Percentiles rank a stretch among this genome's conserved stretches.
phyloP scores from a whole-genome alignment of 257 asterid species.

The Salvia miltiorrhiza region DNA sequence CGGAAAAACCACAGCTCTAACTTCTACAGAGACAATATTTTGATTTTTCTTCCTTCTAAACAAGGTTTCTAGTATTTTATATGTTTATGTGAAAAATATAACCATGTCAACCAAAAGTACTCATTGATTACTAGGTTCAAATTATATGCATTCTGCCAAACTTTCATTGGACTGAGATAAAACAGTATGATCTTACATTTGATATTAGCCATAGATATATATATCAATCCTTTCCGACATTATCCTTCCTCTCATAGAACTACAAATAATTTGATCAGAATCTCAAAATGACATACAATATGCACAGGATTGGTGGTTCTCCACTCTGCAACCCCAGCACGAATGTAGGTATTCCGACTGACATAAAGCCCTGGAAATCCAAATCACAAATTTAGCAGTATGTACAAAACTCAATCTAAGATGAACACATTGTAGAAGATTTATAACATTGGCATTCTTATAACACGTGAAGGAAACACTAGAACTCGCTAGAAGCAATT shows the following conservation, averaged over 20 bases:
- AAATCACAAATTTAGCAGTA: conserved; percentile 20
- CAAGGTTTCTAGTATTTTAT: not conserved
- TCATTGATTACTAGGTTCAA: not conserved
- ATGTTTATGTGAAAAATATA: not conserved
- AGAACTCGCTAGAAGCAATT: not conserved
- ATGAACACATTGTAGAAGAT: not conserved
- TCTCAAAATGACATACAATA: conserved; percentile 64
- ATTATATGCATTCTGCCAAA: not conserved
- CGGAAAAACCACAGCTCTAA: not conserved
- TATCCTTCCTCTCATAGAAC: not conserved
- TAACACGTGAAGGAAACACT: not conserved
- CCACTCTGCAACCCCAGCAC: conserved; percentile 94
- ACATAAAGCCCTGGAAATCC: conserved; percentile 71
- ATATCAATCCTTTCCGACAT: not conserved
- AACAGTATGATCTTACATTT: not conserved
- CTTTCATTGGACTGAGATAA: not conserved
- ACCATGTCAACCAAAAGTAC: not conserved
- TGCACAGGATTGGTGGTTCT: conserved; percentile 88
- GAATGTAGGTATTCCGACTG: conserved; percentile 93
- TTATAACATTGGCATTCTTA: not conserved
- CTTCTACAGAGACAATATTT: not conserved
- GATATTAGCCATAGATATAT: not conserved
- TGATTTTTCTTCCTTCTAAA: not conserved
- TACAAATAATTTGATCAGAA: not conserved
- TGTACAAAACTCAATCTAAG: conserved; percentile 2